These are phyloP conservation scores for Globisporangium solare DNA, from an alignment of 352 stramenopile genomes.

Conservation along the genomic window DNA sequence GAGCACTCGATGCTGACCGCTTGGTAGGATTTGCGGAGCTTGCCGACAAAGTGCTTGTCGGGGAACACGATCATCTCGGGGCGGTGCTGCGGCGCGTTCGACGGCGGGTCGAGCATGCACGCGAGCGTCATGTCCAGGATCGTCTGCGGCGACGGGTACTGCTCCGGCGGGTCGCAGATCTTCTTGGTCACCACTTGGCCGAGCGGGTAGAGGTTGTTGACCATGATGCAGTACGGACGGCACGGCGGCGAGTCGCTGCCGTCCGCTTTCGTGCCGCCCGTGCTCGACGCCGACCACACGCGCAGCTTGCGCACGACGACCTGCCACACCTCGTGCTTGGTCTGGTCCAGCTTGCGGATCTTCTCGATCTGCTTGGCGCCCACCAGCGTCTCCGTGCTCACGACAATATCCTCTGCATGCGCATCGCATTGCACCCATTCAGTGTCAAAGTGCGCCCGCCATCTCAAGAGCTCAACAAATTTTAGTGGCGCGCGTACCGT, in stretches of 20 bases:
- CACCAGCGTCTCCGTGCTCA: slow-evolving; percentile 72
- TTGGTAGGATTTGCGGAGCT: slow-evolving; percentile 72
- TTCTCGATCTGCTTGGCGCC: slow-evolving; percentile 55
- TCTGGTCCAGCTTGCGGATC: slow-evolving; percentile 69
- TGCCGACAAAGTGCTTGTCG: slow-evolving; percentile 69
- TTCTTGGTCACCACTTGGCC: slow-evolving; percentile 85
- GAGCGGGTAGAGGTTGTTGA: slow-evolving; percentile 85
- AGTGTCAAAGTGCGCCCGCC: slow-evolving; percentile 1
- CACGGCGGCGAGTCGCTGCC: slow-evolving; percentile 61
- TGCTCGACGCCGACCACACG: slow-evolving; percentile 80
- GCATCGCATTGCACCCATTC: not conserved
- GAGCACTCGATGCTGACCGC: slow-evolving; percentile 80
- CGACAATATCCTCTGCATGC: slow-evolving; percentile 59
- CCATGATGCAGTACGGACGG: slow-evolving; percentile 79
- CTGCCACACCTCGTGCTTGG: slow-evolving; percentile 82
- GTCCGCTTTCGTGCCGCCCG: slow-evolving; percentile 31
- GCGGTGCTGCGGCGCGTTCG: slow-evolving; percentile 66
- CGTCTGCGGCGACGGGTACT: slow-evolving; percentile 61
- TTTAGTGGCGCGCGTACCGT: slow-evolving; percentile 34
- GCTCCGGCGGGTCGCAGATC: slow-evolving; percentile 77
- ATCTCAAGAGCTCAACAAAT: not conserved
- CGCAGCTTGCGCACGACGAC: slow-evolving; percentile 83
- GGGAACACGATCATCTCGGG: slow-evolving; percentile 85
- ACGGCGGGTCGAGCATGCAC: slow-evolving; percentile 73
- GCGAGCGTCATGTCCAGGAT: slow-evolving; percentile 72